These are phyloP conservation scores for Pelargonium nanum DNA, from an alignment of 345 rosid genomes.

Conservation along the genomic window DNA sequence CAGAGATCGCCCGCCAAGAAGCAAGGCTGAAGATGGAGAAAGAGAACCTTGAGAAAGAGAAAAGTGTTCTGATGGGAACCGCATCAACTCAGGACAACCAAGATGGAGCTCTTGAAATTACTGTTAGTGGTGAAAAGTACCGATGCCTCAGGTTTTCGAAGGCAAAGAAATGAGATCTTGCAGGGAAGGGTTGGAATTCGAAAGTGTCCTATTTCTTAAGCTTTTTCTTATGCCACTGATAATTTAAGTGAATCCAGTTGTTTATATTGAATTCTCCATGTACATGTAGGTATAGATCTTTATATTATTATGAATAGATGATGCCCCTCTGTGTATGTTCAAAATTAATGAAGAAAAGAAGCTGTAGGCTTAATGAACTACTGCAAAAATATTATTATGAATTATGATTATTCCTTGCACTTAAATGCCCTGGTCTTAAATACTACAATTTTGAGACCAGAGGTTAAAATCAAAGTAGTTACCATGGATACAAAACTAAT, in stretches of 20 bases:
- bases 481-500: too few species aligned
- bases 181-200: background rate
- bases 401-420: too few species aligned
- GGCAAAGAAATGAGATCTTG: constrained; percentile 64
- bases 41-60: constrained; percentile 93
- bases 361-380: too few species aligned
- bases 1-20: constrained; percentile 87
- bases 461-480: too few species aligned
- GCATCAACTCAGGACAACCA: constrained; percentile 92
- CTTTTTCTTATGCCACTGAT: background rate
- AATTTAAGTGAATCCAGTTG: too few species aligned
- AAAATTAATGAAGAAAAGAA: too few species aligned
- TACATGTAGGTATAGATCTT: background rate
- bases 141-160: constrained; percentile 84
- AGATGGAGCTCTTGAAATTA: constrained; percentile 92
- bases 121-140: constrained; percentile 93
- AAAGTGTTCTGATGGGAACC: constrained; percentile 95
- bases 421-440: too few species aligned
- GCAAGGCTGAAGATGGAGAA: constrained; percentile 92
- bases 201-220: background rate
- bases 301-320: background rate
- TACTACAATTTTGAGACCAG: too few species aligned
- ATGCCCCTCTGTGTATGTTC: background rate
- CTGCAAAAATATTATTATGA: too few species aligned
- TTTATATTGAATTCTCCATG: too few species aligned